Evolutionary conservation across 441 rosid species (phyloP).

Genomic region (Populus hybrid): DNA sequence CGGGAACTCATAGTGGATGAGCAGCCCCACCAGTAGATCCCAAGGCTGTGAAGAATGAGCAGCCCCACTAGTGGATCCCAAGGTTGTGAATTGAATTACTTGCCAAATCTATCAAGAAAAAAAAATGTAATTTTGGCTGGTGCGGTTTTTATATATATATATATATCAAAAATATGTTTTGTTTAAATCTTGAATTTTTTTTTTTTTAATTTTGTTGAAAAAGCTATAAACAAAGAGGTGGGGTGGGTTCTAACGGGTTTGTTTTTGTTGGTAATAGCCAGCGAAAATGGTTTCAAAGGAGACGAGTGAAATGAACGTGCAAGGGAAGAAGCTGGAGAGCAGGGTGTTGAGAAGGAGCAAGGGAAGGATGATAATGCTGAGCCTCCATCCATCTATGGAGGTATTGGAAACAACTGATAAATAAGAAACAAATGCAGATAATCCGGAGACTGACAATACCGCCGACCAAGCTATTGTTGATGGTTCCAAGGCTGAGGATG

Average conservation of each 20-base stretch:
- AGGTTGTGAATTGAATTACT: too few species aligned
- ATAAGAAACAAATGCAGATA: slow-evolving; percentile 17
- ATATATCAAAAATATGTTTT: too few species aligned
- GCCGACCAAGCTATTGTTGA: slow-evolving; percentile 26
- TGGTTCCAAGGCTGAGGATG: slow-evolving; percentile 29
- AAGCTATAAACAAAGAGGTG: neutral
- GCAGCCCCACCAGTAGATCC: too few species aligned
- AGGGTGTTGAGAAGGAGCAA: slow-evolving; percentile 15
- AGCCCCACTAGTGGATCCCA: too few species aligned
- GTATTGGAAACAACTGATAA: slow-evolving; percentile 20
- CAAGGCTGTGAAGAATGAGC: too few species aligned
- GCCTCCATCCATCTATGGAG: slow-evolving; percentile 10
- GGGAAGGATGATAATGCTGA: slow-evolving; percentile 12
- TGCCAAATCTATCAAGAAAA: neutral
- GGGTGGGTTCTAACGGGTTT: neutral
- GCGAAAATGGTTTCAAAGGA: slow-evolving; percentile 40
- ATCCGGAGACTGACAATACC: slow-evolving; percentile 21
- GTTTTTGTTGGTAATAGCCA: slow-evolving; percentile 22
- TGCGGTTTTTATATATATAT: too few species aligned
- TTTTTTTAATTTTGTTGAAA: neutral
- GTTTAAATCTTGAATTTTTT: too few species aligned
- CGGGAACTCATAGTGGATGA: too few species aligned
- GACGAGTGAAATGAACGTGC: slow-evolving; percentile 25
- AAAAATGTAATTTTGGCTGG: neutral
- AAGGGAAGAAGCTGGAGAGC: slow-evolving; percentile 22